phyloP scores from a whole-genome alignment of 257 asterid genomes.

The Solanum corneliomulleri region DNA sequence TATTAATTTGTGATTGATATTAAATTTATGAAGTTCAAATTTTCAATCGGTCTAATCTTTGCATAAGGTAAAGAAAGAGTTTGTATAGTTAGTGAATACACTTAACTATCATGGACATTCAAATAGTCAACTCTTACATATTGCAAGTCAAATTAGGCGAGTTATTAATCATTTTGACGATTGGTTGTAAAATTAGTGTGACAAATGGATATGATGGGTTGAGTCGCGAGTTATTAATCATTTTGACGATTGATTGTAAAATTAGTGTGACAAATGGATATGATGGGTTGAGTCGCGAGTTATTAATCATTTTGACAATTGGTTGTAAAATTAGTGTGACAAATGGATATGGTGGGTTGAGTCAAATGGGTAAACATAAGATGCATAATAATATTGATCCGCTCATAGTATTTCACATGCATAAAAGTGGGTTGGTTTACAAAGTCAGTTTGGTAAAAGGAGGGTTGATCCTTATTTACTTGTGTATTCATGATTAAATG shows the following conservation, averaged over 20 bases:
- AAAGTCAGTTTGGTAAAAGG: neutral
- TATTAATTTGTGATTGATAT: neutral
- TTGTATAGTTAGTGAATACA: neutral
- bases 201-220: neutral
- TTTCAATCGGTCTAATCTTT: neutral
- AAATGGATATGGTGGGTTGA: neutral
- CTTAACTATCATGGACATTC: neutral
- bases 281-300: neutral
- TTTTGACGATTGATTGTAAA: neutral
- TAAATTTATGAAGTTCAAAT: neutral
- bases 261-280: neutral
- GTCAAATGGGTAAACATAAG: neutral
- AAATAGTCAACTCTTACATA: neutral
- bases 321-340: neutral
- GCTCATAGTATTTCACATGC: neutral
- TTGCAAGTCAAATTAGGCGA: neutral
- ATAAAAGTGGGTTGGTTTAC: neutral
- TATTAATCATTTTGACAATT: neutral
- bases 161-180: neutral
- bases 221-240: neutral
- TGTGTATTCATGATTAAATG: neutral
- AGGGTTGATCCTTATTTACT: neutral
- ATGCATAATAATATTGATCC: neutral
- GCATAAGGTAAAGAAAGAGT: too few species aligned
- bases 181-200: neutral